Percentiles rank a stretch among this genome's conserved stretches.
These are phyloP conservation scores for Fusarium siculi DNA, from an alignment of 2,329 filamentous ascomycete species.

Conservation along the genomic window DNA sequence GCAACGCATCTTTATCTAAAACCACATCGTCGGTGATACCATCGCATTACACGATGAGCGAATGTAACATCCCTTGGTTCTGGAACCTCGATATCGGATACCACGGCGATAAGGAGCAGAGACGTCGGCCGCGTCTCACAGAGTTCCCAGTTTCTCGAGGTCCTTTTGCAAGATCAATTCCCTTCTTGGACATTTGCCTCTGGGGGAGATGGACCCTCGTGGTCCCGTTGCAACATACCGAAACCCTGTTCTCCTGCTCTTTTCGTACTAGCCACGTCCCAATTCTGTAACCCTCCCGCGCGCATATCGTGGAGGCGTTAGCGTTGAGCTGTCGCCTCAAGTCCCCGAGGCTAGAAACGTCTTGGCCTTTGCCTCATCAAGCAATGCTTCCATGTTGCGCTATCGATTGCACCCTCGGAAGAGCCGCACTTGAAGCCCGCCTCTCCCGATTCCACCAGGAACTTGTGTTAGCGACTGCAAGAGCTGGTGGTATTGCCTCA, in stretches of 20 bases:
- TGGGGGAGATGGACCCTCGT: background rate
- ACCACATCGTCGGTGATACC: conserved; percentile 1
- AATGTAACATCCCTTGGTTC: conserved; percentile 12
- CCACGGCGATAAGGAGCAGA: conserved; percentile 2
- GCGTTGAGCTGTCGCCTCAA: background rate
- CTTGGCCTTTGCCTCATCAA: background rate
- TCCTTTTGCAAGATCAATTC: conserved; percentile 14
- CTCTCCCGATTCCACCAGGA: background rate
- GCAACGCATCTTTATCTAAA: conserved; percentile 5
- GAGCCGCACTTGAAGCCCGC: background rate
- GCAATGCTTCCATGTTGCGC: background rate
- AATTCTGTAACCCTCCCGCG: background rate
- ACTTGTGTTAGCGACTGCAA: conserved; percentile 9
- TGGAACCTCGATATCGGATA: background rate
- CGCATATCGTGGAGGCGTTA: conserved; percentile 5
- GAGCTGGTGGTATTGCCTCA: background rate
- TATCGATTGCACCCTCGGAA: background rate
- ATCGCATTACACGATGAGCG: conserved; percentile 11
- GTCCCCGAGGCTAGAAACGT: background rate
- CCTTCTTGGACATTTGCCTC: background rate
- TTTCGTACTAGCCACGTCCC: conserved; percentile 1
- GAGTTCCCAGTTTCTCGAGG: background rate
- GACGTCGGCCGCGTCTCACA: background rate
- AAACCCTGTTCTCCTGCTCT: conserved; percentile 4
- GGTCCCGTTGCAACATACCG: background rate